Conservation (phyloP, 768 basidiomycete species). For the Fomitopsis serialis region DNA sequence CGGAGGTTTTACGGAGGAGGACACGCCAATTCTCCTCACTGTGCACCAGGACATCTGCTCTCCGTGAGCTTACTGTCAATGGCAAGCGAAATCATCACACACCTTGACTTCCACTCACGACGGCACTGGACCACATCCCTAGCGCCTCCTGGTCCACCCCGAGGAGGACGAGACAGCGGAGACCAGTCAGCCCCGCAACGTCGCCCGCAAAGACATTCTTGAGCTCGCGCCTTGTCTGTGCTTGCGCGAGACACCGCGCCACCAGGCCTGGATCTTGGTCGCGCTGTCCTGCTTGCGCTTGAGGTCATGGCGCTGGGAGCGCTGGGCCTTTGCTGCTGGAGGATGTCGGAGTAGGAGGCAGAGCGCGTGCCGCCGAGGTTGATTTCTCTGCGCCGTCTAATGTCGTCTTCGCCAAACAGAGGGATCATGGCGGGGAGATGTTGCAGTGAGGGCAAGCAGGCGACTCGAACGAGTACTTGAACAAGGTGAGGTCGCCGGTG, state of each 20-base stretch:
- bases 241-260: conserved; percentile 47
- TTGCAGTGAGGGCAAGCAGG: not conserved
- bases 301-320: conserved; percentile 51
- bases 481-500: not conserved
- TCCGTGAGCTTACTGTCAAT: not conserved
- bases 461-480: too few relatives aligned
- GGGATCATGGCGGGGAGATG: conserved; percentile 3
- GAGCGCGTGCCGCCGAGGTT: conserved; percentile 68
- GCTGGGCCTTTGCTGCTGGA: conserved; percentile 58
- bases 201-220: conserved; percentile 46
- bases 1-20: conserved; percentile 43
- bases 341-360: conserved; percentile 47
- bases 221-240: conserved; percentile 39
- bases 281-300: conserved; percentile 57
- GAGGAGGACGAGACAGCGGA: conserved; percentile 63
- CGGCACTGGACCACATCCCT: conserved; percentile 38
- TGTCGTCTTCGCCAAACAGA: conserved; percentile 42
- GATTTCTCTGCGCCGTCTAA: conserved; percentile 50
- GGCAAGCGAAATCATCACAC: conserved; percentile 2
- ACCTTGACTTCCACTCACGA: conserved; percentile 26
- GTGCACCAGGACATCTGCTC: conserved; percentile 12
- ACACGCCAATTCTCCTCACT: conserved; percentile 49
- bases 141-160: conserved; percentile 44
- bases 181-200: conserved; percentile 45
- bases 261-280: conserved; percentile 62